Evolutionary conservation across 306 rosid species (phyloP).

Genomic region (Bauhinia variegata): DNA sequence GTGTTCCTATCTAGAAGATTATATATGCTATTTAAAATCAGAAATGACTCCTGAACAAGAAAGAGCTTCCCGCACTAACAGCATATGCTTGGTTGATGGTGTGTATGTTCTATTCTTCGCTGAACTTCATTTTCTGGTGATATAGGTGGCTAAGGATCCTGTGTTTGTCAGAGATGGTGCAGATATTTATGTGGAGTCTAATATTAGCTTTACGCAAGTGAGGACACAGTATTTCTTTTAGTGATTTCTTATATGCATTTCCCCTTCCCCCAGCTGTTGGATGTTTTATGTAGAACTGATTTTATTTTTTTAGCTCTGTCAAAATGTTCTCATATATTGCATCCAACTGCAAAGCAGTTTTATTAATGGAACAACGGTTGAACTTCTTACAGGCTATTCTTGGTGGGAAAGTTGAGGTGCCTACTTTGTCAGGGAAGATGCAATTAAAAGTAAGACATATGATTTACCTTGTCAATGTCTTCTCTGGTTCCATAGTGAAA

Average conservation of each 20-base stretch:
- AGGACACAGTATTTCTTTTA: conserved; percentile 34
- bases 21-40: conserved; percentile 10
- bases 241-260: conserved; percentile 19
- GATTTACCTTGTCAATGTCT: conserved; percentile 25
- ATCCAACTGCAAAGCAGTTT: conserved; percentile 10
- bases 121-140: conserved; percentile 39
- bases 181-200: conserved; percentile 84
- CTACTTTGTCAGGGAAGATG: conserved; percentile 76
- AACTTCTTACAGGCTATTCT: conserved; percentile 82
- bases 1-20: not conserved
- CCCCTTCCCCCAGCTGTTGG: conserved; percentile 4
- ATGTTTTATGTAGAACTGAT: conserved; percentile 21
- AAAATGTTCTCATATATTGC: too few species aligned
- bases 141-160: conserved; percentile 84
- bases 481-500: not conserved
- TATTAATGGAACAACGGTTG: conserved; percentile 25
- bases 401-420: conserved; percentile 91
- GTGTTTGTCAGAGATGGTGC: conserved; percentile 85
- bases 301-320: not conserved
- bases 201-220: conserved; percentile 94
- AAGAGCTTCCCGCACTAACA: conserved; percentile 17
- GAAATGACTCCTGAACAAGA: not conserved
- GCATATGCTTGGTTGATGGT: conserved; percentile 6
- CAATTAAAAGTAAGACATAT: conserved; percentile 64
- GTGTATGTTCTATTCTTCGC: conserved; percentile 23